phyloP scores from a whole-genome alignment of 495 filamentous ascomycete species.

The Penicillium turbatum region DNA sequence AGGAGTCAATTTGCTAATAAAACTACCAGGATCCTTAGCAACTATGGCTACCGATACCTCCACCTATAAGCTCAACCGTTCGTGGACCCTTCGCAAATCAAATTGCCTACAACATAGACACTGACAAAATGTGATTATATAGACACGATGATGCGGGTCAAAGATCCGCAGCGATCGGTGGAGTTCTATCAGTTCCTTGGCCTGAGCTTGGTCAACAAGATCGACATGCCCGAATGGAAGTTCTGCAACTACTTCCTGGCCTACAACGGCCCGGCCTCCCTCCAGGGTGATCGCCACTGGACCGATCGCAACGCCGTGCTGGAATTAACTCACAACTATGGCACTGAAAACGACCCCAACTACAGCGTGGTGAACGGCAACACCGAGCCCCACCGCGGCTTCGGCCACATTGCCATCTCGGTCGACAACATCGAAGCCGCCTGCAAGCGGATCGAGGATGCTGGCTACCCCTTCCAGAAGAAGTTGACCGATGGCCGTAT shows the following conservation, averaged over 20 bases:
- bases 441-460: conserved; percentile 82
- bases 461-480: conserved; percentile 92
- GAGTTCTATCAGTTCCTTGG: conserved; percentile 95
- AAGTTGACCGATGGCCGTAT: conserved; percentile 83
- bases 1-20: conserved; percentile 16
- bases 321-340: conserved; percentile 96
- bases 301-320: conserved; percentile 85
- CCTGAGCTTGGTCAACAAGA: conserved; percentile 74
- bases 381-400: conserved; percentile 77
- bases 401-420: conserved; percentile 83
- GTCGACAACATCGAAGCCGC: conserved; percentile 90
- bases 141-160: conserved; percentile 79
- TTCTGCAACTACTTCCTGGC: conserved; percentile 68
- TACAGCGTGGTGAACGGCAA: conserved; percentile 89
- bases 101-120: not conserved
- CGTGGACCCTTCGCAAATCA: conserved; percentile 25
- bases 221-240: conserved; percentile 71
- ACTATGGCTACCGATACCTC: conserved; percentile 75
- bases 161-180: conserved; percentile 85
- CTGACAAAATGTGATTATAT: conserved; percentile 16
- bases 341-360: conserved; percentile 79
- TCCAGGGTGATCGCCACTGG: conserved; percentile 70
- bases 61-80: conserved; percentile 87
- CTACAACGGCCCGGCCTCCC: conserved; percentile 65
- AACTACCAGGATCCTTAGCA: conserved; percentile 35